Base-by-base conservation (phyloP, 2,329 filamentous ascomycete genomes). In the Chaetomium strumarium region DNA sequence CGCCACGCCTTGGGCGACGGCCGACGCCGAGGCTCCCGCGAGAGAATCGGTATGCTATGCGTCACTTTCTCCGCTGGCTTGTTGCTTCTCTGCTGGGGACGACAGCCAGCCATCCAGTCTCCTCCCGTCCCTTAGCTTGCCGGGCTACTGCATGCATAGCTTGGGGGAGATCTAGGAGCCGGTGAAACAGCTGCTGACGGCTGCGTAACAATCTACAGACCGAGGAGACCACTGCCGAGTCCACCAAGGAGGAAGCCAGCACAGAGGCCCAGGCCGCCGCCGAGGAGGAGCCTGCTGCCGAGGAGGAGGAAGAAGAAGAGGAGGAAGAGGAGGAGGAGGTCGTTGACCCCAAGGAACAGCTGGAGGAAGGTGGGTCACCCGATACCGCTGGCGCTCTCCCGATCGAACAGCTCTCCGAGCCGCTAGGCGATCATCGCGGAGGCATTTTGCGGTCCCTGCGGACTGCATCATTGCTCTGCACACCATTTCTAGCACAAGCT, bases 321-420 rank as follows among this genome's bases (percentile, higher is more conserved):
- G 88, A 91, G 55, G 88, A 93, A 48, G 88, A 92, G 58, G 86
- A 91, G 56, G 85, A 90, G 57, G 86, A 90, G 60, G 88, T 81
- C 58, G 84, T 86, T 63, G 92, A 97, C 70, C 84, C 86, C 64
- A 95, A 95, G 81, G 88, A 91, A 58, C 81, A 82, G 71, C 74
- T 97, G 58, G 88, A 95, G 75, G 90, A 95, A 82, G 90, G 93
- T 97, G 57, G 55, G 61, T 62, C 54, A n/a, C 13, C 16, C 14
- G 33, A 34, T 34, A 38, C 36, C 42, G 43, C 20, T 51, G 34
- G 36, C 44, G 19, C 20, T 31, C 9, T 34, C 46, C 9, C 40
- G 3, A 17, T 29, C 5, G 33, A 6, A 19, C 30, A n/a, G 17
- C 17, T 5, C 24, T 20, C 46, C 29, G 30, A 31, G 34, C 33